Conservation (phyloP, 108 stramenopile genomes). For the Schizochytrium sp. region DNA sequence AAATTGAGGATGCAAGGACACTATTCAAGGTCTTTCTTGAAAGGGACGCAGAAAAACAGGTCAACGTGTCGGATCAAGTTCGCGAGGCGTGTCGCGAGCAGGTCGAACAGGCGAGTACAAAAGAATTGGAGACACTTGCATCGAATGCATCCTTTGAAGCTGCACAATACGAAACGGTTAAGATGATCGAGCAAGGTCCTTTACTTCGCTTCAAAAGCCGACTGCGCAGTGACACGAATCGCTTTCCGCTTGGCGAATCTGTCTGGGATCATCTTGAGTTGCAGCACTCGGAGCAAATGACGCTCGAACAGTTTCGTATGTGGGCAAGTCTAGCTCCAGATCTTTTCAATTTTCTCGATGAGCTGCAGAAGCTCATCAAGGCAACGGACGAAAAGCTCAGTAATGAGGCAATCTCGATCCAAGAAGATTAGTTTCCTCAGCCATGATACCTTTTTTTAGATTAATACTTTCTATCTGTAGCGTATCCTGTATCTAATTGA, state of each 20-base stretch:
- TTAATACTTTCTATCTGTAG: no score
- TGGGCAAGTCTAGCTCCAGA: background rate
- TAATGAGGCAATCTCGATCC: no score
- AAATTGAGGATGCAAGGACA: background rate
- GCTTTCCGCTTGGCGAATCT: background rate
- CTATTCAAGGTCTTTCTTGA: background rate
- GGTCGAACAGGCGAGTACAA: background rate
- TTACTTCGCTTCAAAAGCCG: background rate
- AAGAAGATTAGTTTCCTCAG: no score
- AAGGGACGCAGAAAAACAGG: background rate
- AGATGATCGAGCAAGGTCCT: background rate
- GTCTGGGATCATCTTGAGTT: background rate
- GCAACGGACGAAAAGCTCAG: background rate
- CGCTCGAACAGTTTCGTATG: background rate
- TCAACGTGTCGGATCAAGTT: background rate
- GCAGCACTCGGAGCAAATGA: background rate
- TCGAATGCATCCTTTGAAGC: background rate
- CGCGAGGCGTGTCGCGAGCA: background rate
- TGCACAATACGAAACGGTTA: background rate
- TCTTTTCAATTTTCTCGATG: background rate
- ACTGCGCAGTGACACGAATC: background rate
- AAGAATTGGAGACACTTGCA: background rate
- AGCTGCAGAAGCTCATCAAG: background rate
- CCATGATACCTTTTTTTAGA: no score
- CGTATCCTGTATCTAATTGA: no score